These are phyloP conservation scores for Caloboletus inedulis DNA, from an alignment of 1,284 basidiomycete species.

Conservation along the genomic window DNA sequence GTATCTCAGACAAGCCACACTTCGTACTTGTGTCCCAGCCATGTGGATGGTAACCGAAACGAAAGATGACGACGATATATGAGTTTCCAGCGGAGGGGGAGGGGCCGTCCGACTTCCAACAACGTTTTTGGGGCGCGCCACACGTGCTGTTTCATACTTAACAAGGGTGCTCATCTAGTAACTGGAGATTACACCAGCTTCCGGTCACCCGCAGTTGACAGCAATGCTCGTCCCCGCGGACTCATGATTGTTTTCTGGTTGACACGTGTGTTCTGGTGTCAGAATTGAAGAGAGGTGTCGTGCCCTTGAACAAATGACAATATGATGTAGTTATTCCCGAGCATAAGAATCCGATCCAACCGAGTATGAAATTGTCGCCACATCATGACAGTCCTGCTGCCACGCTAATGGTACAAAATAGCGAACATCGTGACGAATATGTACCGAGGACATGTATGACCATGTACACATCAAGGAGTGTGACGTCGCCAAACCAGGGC, in stretches of 20 bases:
- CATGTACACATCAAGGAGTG: slow-evolving; percentile 17
- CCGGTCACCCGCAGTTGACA: not conserved
- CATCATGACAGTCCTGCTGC: slow-evolving; percentile 20
- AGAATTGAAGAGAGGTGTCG: too few relatives aligned
- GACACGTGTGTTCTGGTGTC: not conserved
- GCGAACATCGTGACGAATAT: slow-evolving; percentile 1
- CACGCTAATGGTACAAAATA: slow-evolving; percentile 23
- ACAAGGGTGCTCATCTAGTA: not conserved
- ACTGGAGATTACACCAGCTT: slow-evolving; percentile 5
- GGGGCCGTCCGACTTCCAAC: too few relatives aligned
- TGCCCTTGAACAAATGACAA: not conserved
- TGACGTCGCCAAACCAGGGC: slow-evolving; percentile 6
- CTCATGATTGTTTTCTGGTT: not conserved
- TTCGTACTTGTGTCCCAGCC: slow-evolving; percentile 14
- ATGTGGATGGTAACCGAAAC: too few relatives aligned
- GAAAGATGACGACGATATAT: not conserved
- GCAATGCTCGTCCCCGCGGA: not conserved
- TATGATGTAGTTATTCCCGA: not conserved
- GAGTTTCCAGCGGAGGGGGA: not conserved
- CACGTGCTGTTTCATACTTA: not conserved
- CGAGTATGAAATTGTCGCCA: slow-evolving; percentile 3
- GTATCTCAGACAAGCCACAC: slow-evolving; percentile 5
- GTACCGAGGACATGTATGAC: slow-evolving; percentile 8
- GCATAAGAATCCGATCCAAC: slow-evolving; percentile 1
- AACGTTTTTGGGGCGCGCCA: too few relatives aligned